phyloP scores from a whole-genome alignment of 2,329 filamentous ascomycete species.

The Colletotrichum magnum region DNA sequence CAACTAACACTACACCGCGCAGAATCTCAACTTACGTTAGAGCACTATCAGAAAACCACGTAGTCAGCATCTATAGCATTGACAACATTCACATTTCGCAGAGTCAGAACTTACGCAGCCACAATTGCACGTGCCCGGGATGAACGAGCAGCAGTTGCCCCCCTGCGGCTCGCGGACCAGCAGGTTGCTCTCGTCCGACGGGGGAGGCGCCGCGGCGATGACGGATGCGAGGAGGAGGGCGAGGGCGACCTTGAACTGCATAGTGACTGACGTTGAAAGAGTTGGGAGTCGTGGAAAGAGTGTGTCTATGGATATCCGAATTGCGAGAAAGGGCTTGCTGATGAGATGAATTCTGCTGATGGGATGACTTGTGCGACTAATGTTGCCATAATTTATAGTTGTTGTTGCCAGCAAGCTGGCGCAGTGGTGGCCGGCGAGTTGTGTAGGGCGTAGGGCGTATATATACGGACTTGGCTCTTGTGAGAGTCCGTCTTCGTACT shows the following conservation, averaged over 20 bases:
- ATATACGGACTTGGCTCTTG: not conserved
- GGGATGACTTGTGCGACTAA: not conserved
- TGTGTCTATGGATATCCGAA: not conserved
- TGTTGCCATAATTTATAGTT: not conserved
- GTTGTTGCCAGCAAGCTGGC: no score
- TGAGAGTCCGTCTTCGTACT: not conserved
- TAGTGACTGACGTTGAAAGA: not conserved
- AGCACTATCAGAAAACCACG: not conserved
- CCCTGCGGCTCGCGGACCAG: not conserved
- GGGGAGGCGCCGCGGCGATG: not conserved
- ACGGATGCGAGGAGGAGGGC: conserved; percentile 6
- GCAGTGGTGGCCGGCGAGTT: not conserved
- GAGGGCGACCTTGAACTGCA: not conserved
- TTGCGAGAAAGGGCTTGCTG: not conserved
- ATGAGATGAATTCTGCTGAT: not conserved
- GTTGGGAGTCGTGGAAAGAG: not conserved
- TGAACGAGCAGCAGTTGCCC: conserved; percentile 10
- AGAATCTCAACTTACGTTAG: not conserved
- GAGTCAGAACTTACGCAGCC: conserved; percentile 4
- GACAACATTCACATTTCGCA: not conserved
- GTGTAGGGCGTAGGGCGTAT: not conserved
- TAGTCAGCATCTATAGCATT: not conserved
- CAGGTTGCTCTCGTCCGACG: not conserved
- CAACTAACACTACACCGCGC: not conserved
- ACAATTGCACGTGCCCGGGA: conserved; percentile 12